A percentile compares a stretch with the other conserved stretches of the same genome.
Conservation (phyloP, 2,329 filamentous ascomycete genomes). For the Didymella keratinophila region DNA sequence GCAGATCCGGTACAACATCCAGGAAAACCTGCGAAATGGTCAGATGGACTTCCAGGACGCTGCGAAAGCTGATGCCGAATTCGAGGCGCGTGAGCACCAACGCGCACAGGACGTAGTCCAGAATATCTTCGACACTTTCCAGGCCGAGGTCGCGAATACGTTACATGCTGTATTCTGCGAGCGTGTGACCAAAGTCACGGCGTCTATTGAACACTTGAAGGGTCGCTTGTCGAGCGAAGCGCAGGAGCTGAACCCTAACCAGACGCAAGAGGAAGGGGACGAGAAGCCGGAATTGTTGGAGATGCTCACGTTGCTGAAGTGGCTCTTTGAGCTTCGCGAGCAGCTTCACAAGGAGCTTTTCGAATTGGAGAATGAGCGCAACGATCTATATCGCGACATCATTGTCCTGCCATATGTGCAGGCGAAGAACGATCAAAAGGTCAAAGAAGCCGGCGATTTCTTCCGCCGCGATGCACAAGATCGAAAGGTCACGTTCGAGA, state of each 20-base stretch:
- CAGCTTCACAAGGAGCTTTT: constrained; percentile 84
- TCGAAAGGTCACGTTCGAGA: constrained; percentile 73
- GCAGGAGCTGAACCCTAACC: constrained; percentile 74
- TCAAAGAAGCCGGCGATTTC: constrained; percentile 79
- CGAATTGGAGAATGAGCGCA: constrained; percentile 83
- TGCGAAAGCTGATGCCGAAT: constrained; percentile 79
- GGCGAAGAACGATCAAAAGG: constrained; percentile 76
- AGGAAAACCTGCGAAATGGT: constrained; percentile 78
- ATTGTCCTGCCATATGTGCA: constrained; percentile 83
- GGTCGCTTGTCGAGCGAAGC: constrained; percentile 76
- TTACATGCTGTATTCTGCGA: constrained; percentile 80
- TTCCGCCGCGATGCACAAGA: constrained; percentile 80
- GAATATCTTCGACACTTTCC: constrained; percentile 83
- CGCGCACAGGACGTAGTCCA: constrained; percentile 77
- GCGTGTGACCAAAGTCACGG: constrained; percentile 75
- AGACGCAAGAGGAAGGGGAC: constrained; percentile 92
- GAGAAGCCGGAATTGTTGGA: constrained; percentile 93
- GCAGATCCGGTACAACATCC: constrained; percentile 76
- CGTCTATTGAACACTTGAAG: constrained; percentile 79
- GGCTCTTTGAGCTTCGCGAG: constrained; percentile 96
- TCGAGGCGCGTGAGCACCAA: constrained; percentile 73
- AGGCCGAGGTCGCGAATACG: constrained; percentile 81
- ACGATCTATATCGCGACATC: constrained; percentile 84
- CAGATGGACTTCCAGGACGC: constrained; percentile 84
- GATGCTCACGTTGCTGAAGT: constrained; percentile 92